Base-by-base conservation (phyloP, 2,329 filamentous ascomycete genomes). In the Didymella sp. region DNA sequence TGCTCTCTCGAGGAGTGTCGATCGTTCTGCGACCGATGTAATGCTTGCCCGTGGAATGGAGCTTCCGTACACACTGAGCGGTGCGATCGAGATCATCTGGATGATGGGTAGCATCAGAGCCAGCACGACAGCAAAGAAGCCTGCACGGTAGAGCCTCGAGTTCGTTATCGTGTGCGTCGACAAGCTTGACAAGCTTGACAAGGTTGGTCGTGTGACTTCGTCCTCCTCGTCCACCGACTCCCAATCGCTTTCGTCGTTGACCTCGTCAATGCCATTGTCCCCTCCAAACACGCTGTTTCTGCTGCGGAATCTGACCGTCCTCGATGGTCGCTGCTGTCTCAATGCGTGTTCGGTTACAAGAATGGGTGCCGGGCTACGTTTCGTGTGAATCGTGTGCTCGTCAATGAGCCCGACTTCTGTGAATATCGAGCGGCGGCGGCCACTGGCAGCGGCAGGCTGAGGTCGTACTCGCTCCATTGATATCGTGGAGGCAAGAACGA, bases 321-420 rank as follows among this genome's bases (percentile, higher is more conserved):
- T 69, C 1, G 60, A 60, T 3, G 72, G 72, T 17, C 72, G 64
- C 19, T 65, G n/a, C n/a, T 51, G 64, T 49, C 47, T 66, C 47
- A 69, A 57, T 9, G 56, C 59, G 11, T 58, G 54, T 25, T 59
- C 41, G 6, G 61, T 51, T 9, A 66, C 44, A 19, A 71, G 59
- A 37, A 63, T 65, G 5, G 69, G 67, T n/a, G 71, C 59, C 6
- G 72, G 71, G 35, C 64, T 73, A 21, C 73, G 67, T 51, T 72
- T 70, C 15, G 66, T 58, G 51, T 59, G 61, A 17, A 71, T 65
- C 3, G 60, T 71, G 11, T 69, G 61, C 61, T 74, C 71, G 31
- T 76, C 72, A 31, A 75, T 67, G 49, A 76, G 44, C n/a, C 73
- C 73, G 27, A 76, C 73, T 58, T 76, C 73, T 51, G 68, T 65